Percentiles rank a stretch among this genome's conserved stretches.
Conservation (phyloP, 805 yeast genomes). For the Candida hungchunana region DNA sequence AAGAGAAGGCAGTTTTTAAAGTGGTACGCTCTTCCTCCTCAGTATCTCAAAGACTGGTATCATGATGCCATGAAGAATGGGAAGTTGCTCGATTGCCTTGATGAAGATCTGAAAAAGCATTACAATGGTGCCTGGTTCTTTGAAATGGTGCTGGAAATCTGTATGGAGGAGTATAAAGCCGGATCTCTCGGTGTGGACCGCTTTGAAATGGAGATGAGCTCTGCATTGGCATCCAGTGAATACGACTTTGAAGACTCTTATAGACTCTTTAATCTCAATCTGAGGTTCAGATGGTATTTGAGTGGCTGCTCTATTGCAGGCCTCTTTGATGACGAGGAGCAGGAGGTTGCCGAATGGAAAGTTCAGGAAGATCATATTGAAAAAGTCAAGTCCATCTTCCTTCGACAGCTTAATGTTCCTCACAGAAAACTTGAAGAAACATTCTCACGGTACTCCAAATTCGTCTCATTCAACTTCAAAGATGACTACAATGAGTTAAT, state of each 20-base stretch:
- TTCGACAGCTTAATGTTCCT: slow-evolving; percentile 35
- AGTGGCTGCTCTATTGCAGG: slow-evolving; percentile 3
- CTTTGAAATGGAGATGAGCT: neutral
- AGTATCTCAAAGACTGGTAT: slow-evolving; percentile 8
- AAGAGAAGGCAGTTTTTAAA: slow-evolving; percentile 3
- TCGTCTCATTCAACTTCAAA: slow-evolving; percentile 31
- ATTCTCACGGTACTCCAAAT: slow-evolving; percentile 35
- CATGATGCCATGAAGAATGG: slow-evolving; percentile 3
- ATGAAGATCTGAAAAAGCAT: neutral
- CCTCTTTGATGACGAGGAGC: slow-evolving; percentile 4
- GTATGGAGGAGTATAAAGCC: slow-evolving; percentile 1
- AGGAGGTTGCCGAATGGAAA: neutral
- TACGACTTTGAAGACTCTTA: slow-evolving; percentile 2
- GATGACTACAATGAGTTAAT: slow-evolving; percentile 33
- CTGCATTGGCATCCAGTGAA: neutral
- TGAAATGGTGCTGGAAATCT: slow-evolving; percentile 5
- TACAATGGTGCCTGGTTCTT: slow-evolving; percentile 2
- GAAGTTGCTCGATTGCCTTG: slow-evolving; percentile 2
- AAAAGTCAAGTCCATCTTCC: slow-evolving; percentile 1
- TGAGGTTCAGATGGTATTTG: slow-evolving; percentile 1
- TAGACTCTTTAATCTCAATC: neutral
- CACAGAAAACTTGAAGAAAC: slow-evolving; percentile 39
- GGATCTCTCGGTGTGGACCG: slow-evolving; percentile 3
- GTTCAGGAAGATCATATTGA: neutral
- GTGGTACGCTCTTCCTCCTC: slow-evolving; percentile 4